These are phyloP conservation scores for Apophysomyces trapeziformis DNA, from an alignment of 371 early-diverging fungal species.

Conservation along the genomic window DNA sequence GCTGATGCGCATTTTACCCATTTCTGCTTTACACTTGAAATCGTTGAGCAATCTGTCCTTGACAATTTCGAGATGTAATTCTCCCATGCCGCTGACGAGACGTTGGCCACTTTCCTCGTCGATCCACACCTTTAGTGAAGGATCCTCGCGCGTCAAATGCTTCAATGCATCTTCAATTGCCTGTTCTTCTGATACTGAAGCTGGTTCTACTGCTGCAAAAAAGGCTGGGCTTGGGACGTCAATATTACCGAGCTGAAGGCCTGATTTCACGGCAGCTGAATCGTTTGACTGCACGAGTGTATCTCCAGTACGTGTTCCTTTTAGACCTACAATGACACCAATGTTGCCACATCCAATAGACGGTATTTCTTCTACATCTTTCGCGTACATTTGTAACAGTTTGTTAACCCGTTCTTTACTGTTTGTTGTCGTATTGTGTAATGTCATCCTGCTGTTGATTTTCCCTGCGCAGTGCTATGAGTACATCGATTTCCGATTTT, in stretches of 20 bases:
- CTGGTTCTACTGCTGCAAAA: conserved; percentile 84
- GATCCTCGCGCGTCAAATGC: conserved; percentile 86
- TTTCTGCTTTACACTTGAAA: conserved; percentile 77
- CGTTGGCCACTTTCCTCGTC: conserved; percentile 92
- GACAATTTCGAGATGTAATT: conserved; percentile 93
- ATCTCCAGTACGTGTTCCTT: conserved; percentile 91
- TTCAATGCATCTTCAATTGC: conserved; percentile 78
- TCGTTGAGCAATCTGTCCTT: conserved; percentile 80
- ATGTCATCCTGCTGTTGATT: conserved; percentile 66
- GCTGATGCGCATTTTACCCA: conserved; percentile 88
- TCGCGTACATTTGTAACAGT: conserved; percentile 91
- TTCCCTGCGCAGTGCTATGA: conserved; percentile 38
- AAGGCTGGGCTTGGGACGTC: conserved; percentile 93
- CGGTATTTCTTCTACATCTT: conserved; percentile 87
- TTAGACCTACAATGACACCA: conserved; percentile 88
- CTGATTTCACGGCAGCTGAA: conserved; percentile 42
- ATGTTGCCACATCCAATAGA: conserved; percentile 84
- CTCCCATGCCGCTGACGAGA: conserved; percentile 95
- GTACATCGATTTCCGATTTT: conserved; percentile 5
- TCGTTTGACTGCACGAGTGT: conserved; percentile 74
- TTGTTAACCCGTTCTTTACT: conserved; percentile 85
- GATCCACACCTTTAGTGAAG: conserved; percentile 74
- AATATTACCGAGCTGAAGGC: conserved; percentile 71
- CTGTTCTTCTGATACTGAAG: conserved; percentile 76
- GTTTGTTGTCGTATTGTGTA: conserved; percentile 70